These are phyloP conservation scores for Collariella sp. DNA, from an alignment of 495 filamentous ascomycete species.

Conservation along the genomic window DNA sequence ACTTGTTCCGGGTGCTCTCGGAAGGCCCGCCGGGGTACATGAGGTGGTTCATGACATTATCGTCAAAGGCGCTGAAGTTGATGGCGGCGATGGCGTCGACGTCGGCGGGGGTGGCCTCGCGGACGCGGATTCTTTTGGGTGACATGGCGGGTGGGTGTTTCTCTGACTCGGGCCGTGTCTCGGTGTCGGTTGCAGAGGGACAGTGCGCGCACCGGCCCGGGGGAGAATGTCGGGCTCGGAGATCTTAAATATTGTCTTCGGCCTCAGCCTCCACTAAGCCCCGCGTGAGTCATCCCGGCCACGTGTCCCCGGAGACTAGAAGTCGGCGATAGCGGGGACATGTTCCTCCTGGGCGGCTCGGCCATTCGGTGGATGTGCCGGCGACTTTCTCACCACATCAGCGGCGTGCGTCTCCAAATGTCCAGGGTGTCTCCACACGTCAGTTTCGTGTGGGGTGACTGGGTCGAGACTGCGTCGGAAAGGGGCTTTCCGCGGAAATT, in stretches of 20 bases:
- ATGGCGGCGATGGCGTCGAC: conserved; percentile 11
- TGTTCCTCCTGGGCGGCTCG: background rate
- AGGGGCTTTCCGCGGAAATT: too few relatives aligned
- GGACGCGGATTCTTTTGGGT: conserved; percentile 18
- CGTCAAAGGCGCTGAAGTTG: conserved; percentile 17
- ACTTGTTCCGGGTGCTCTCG: conserved; percentile 6
- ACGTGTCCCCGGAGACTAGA: background rate
- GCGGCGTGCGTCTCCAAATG: too few relatives aligned
- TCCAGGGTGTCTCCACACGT: too few relatives aligned
- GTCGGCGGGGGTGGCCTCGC: conserved; percentile 21
- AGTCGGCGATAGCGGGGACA: background rate
- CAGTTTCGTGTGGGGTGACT: background rate
- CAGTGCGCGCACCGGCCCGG: background rate
- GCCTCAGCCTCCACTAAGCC: background rate
- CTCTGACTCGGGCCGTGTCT: background rate
- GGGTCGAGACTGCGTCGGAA: background rate
- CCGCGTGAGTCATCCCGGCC: background rate
- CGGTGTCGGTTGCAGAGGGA: background rate
- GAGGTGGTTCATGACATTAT: conserved; percentile 21
- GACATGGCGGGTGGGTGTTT: conserved; percentile 7
- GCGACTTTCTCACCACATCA: too few relatives aligned
- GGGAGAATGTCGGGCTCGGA: too few relatives aligned
- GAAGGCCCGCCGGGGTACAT: conserved; percentile 19
- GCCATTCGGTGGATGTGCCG: background rate
- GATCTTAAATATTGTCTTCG: background rate